These are phyloP conservation scores for Amaranthus palmeri DNA, from an alignment of 148 eudicot species.

Conservation along the genomic window DNA sequence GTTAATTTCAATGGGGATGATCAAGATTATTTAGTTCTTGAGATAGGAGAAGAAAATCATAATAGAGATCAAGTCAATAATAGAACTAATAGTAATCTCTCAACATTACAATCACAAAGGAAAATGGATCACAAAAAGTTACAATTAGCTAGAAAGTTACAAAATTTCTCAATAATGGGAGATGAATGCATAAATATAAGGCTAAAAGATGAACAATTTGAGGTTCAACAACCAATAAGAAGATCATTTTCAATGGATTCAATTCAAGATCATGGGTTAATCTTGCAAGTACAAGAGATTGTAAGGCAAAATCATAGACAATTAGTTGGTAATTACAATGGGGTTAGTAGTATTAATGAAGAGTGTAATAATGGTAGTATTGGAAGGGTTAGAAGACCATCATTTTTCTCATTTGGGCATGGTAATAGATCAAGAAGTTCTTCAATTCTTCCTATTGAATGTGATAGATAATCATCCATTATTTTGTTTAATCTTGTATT, in stretches of 20 bases:
- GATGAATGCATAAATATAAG: conserved; percentile 32
- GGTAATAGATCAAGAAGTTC: conserved; percentile 31
- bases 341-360: conserved; percentile 13
- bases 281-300: conserved; percentile 36
- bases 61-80: too few species aligned
- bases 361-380: conserved; percentile 20
- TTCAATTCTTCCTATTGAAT: conserved; percentile 24
- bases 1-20: conserved; percentile 21
- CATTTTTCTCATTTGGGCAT: conserved; percentile 31
- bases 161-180: conserved; percentile 32
- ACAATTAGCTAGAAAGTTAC: conserved; percentile 20
- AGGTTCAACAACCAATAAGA: conserved; percentile 26
- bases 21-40: conserved; percentile 53
- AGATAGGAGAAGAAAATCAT: conserved; percentile 31
- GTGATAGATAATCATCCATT: conserved; percentile 1
- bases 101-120: conserved; percentile 33
- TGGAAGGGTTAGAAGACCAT: conserved; percentile 21
- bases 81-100: conserved; percentile 5
- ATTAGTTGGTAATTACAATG: conserved; percentile 10
- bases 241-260: conserved; percentile 41
- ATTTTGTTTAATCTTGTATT: conserved; percentile 6
- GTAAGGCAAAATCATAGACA: conserved; percentile 24
- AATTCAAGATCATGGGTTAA: conserved; percentile 25
- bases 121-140: conserved; percentile 28
- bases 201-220: conserved; percentile 29